phyloP scores from a whole-genome alignment of 1,284 basidiomycete genomes.

The Ustilago bromivora region DNA sequence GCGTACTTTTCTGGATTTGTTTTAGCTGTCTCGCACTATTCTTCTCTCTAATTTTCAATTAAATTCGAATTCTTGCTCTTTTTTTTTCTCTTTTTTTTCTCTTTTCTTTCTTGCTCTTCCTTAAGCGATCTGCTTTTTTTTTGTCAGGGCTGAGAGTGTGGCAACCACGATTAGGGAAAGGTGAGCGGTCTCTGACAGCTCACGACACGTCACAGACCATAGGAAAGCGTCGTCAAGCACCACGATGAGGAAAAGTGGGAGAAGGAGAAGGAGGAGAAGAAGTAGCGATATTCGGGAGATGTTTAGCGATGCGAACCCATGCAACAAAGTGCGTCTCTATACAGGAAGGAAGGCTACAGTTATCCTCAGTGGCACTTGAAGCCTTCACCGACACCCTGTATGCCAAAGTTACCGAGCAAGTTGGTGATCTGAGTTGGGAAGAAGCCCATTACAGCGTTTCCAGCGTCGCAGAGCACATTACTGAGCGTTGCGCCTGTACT shows the following conservation, averaged over 20 bases:
- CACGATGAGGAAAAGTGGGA: too few species aligned
- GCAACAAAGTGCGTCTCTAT: too few species aligned
- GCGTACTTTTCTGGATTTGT: not conserved
- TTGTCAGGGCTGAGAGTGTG: too few species aligned
- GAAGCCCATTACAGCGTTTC: conserved; percentile 28
- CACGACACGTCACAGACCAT: too few species aligned
- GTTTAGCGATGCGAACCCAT: too few species aligned
- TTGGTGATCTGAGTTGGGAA: conserved; percentile 33
- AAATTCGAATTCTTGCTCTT: not conserved
- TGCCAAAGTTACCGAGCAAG: conserved; percentile 20
- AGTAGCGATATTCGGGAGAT: too few species aligned
- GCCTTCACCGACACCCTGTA: conserved; percentile 19
- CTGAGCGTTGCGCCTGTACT: conserved; percentile 26
- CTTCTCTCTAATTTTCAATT: not conserved
- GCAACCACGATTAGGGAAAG: too few species aligned
- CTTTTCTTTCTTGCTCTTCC: not conserved
- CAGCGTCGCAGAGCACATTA: conserved; percentile 25
- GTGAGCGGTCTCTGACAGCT: too few species aligned
- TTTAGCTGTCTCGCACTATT: not conserved
- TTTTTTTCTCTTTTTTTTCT: too few species aligned
- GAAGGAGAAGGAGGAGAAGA: too few species aligned
- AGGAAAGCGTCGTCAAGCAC: too few species aligned
- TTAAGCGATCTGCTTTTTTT: not conserved
- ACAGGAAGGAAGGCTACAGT: too few species aligned
- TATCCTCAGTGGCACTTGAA: conserved; percentile 6